A percentile compares a stretch with the other conserved stretches of the same genome.
Conservation (phyloP, 768 basidiomycete species). For the Cyclocybe aegerita region DNA sequence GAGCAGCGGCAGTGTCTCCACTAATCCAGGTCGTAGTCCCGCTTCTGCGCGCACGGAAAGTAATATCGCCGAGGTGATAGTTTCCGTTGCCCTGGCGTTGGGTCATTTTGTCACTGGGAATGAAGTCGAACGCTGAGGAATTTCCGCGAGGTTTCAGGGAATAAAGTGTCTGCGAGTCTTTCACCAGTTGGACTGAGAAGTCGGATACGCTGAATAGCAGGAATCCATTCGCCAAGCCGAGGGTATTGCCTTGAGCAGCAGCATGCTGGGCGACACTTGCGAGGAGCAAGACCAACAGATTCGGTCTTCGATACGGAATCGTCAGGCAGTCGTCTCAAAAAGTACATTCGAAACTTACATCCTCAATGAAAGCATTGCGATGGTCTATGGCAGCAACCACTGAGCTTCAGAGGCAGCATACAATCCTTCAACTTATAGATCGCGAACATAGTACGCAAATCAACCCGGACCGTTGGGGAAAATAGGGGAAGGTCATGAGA, state of each 20-base stretch:
- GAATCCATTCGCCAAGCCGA: slow-evolving; percentile 48
- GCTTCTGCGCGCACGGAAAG: slow-evolving; percentile 46
- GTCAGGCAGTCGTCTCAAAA: too few relatives aligned
- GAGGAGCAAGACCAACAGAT: background rate
- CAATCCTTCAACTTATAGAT: too few relatives aligned
- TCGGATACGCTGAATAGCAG: slow-evolving; percentile 42
- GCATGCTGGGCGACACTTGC: slow-evolving; percentile 4
- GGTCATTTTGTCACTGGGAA: slow-evolving; percentile 51
- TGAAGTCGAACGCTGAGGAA: slow-evolving; percentile 46
- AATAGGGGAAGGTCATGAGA: too few relatives aligned
- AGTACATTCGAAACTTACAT: too few relatives aligned
- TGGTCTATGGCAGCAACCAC: too few relatives aligned
- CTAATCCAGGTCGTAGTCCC: slow-evolving; percentile 46
- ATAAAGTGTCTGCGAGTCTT: slow-evolving; percentile 56
- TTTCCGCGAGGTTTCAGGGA: slow-evolving; percentile 39
- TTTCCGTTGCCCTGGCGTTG: slow-evolving; percentile 44
- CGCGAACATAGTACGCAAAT: too few relatives aligned
- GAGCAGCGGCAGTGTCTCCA: slow-evolving; percentile 43
- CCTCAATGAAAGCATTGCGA: too few relatives aligned
- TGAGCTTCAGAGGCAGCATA: too few relatives aligned
- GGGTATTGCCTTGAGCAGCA: slow-evolving; percentile 29
- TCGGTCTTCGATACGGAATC: too few relatives aligned
- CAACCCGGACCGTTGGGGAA: too few relatives aligned
- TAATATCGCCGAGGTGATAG: slow-evolving; percentile 57
- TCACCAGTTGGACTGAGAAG: slow-evolving; percentile 48